Conservation (phyloP, 2,329 filamentous ascomycete genomes). For the Nigrograna mackinnonii region DNA sequence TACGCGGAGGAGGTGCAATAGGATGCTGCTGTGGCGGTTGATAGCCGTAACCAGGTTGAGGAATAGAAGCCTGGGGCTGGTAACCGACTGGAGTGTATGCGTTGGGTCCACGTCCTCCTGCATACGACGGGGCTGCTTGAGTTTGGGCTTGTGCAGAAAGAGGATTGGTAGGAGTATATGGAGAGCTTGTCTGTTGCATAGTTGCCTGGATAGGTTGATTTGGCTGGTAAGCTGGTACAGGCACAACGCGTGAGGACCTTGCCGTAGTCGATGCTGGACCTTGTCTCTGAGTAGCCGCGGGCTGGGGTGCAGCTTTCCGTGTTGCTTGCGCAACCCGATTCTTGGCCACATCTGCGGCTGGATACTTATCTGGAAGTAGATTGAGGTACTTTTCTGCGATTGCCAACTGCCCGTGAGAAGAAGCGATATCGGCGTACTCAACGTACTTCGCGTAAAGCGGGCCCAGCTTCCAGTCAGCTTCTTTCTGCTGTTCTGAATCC, state of each 20-base stretch:
- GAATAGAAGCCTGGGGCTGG: constrained; percentile 44
- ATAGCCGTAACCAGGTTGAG: constrained; percentile 48
- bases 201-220: constrained; percentile 23
- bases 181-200: constrained; percentile 33
- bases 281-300: constrained; percentile 43
- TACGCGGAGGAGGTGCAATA: constrained; percentile 66
- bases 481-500: constrained; percentile 72
- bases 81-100: constrained; percentile 58
- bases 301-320: constrained; percentile 59
- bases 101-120: constrained; percentile 36
- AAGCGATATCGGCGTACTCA: constrained; percentile 94
- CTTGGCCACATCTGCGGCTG: constrained; percentile 83
- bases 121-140: constrained; percentile 21
- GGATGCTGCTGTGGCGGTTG: constrained; percentile 45
- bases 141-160: constrained; percentile 32
- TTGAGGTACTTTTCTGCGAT: constrained; percentile 91
- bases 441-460: constrained; percentile 92
- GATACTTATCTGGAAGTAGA: constrained; percentile 80
- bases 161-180: constrained; percentile 37
- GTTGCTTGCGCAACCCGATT: constrained; percentile 85
- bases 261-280: constrained; percentile 39
- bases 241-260: constrained; percentile 38
- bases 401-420: constrained; percentile 82
- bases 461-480: constrained; percentile 85
- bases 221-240: constrained; percentile 31